Percentiles rank a stretch among this genome's conserved stretches.
Conservation (phyloP, 108 stramenopile species). For the Cyclotella baltica region DNA sequence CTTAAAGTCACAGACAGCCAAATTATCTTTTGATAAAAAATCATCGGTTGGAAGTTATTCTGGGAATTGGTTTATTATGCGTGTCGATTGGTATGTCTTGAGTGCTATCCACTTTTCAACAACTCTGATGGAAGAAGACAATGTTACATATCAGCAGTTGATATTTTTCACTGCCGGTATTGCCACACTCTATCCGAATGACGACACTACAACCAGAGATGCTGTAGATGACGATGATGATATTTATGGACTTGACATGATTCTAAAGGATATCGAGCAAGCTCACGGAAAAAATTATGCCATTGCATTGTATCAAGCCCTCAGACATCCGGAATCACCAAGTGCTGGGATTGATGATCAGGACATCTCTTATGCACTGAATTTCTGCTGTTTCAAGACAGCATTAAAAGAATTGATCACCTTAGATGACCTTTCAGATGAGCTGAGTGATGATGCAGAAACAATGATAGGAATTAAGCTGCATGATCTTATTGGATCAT, state of each 20-base stretch:
- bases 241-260: conserved; percentile 57
- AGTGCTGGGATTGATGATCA: conserved; percentile 20
- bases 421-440: conserved; percentile 38
- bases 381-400: conserved; percentile 33
- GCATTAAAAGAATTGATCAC: conserved; percentile 28
- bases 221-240: conserved; percentile 59
- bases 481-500: conserved; percentile 42
- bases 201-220: conserved; percentile 59
- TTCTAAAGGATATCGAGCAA: conserved; percentile 57
- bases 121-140: conserved; percentile 22
- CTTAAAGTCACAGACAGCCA: conserved; percentile 53
- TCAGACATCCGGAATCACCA: conserved; percentile 39
- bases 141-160: conserved; percentile 46
- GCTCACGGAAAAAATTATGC: conserved; percentile 65
- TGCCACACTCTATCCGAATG: conserved; percentile 69
- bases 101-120: conserved; percentile 59
- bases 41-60: conserved; percentile 41
- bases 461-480: conserved; percentile 57
- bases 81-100: conserved; percentile 69
- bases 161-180: conserved; percentile 77
- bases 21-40: conserved; percentile 49
- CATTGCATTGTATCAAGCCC: conserved; percentile 64
- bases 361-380: conserved; percentile 31
- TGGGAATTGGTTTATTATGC: conserved; percentile 74
- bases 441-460: conserved; percentile 23